Percentiles rank a stretch among this genome's conserved stretches.
Conservation (phyloP, 192 early-diverging fungal species). For the Anaeromyces robustus region DNA sequence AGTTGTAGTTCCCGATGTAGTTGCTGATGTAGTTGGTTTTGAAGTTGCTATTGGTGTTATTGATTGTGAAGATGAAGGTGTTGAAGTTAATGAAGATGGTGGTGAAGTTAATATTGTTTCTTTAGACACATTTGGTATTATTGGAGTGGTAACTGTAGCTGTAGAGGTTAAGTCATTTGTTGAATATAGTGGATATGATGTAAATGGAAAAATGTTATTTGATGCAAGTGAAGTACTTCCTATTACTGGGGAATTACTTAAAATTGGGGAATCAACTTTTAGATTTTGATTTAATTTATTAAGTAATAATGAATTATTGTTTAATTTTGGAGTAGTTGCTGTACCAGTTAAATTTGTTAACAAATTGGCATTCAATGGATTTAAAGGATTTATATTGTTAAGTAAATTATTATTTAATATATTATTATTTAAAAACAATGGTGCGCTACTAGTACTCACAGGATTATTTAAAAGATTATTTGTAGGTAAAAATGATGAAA, state of each 20-base stretch:
- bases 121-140: background rate
- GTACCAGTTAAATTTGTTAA: background rate
- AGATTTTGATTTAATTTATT: background rate
- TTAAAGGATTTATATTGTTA: background rate
- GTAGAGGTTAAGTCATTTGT: background rate
- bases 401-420: background rate
- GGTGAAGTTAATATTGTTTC: background rate
- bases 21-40: background rate
- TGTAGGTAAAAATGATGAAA: background rate
- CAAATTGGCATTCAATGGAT: too few relatives aligned
- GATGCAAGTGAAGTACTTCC: background rate
- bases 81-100: background rate
- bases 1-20: background rate
- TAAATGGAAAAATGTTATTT: background rate
- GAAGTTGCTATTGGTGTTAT: background rate
- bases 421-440: background rate
- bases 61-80: background rate
- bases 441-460: background rate
- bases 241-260: background rate
- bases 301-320: background rate
- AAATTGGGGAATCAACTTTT: background rate
- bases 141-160: background rate
- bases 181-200: background rate
- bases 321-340: background rate
- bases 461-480: background rate